phyloP scores from a whole-genome alignment of 768 basidiomycete species.

The Amanita subjunquillea region DNA sequence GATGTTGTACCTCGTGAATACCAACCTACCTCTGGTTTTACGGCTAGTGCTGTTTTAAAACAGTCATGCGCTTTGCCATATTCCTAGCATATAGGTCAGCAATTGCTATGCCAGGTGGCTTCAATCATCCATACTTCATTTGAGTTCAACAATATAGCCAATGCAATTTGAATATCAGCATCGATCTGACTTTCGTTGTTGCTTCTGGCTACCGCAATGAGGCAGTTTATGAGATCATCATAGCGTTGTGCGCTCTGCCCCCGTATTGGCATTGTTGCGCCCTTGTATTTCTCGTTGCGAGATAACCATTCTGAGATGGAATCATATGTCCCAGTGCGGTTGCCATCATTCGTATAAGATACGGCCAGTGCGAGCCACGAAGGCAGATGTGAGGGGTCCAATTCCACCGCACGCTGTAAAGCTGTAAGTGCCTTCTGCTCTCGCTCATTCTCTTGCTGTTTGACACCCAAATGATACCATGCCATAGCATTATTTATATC shows the following conservation, averaged over 20 bases:
- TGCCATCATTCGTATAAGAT: slow-evolving; percentile 83
- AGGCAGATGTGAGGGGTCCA: slow-evolving; percentile 66
- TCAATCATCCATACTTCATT: slow-evolving; percentile 55
- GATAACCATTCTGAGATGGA: slow-evolving; percentile 82
- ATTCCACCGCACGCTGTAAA: slow-evolving; percentile 65
- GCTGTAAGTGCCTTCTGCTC: slow-evolving; percentile 87
- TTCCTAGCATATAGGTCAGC: slow-evolving; percentile 39
- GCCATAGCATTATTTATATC: slow-evolving; percentile 59
- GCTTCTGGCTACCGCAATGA: slow-evolving; percentile 73
- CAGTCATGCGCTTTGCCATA: slow-evolving; percentile 91
- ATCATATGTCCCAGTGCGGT: slow-evolving; percentile 62
- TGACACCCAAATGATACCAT: slow-evolving; percentile 92
- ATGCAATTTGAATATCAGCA: slow-evolving; percentile 89
- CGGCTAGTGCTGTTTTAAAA: slow-evolving; percentile 79
- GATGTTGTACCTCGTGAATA: not conserved
- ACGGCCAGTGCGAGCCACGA: slow-evolving; percentile 90
- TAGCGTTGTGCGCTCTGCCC: slow-evolving; percentile 29
- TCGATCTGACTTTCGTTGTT: slow-evolving; percentile 58
- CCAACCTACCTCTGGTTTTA: slow-evolving; percentile 71
- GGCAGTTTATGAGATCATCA: slow-evolving; percentile 52
- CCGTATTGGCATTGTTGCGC: slow-evolving; percentile 30
- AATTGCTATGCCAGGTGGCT: not conserved
- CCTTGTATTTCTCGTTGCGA: slow-evolving; percentile 46
- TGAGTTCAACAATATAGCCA: slow-evolving; percentile 87
- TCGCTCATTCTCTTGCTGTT: slow-evolving; percentile 96